A percentile compares a stretch with the other conserved stretches of the same genome.
Conservation (phyloP, 108 stramenopile genomes). For the Fragilaria radians region DNA sequence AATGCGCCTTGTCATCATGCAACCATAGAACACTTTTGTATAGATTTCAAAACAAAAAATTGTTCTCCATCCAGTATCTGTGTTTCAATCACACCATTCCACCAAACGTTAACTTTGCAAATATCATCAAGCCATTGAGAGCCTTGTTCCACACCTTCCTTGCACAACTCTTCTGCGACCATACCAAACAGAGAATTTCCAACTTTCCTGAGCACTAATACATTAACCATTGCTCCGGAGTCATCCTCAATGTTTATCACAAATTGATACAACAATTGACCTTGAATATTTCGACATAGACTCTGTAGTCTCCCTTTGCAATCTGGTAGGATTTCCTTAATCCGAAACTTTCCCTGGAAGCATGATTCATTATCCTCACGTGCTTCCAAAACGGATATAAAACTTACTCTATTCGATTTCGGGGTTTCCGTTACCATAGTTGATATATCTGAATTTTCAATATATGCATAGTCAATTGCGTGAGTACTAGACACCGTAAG, state of each 20-base stretch:
- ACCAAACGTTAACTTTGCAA: not conserved
- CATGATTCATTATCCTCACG: not conserved
- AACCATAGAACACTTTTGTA: too few relatives aligned
- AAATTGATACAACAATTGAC: not conserved
- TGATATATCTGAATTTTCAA: not conserved
- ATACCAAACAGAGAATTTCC: not conserved
- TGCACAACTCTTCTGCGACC: not conserved
- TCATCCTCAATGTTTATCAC: not conserved
- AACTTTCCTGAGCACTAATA: not conserved
- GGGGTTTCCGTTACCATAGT: not conserved
- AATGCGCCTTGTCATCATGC: too few relatives aligned
- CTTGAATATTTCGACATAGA: not conserved
- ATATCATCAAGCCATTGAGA: not conserved
- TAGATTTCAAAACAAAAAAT: not conserved
- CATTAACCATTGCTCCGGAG: not conserved
- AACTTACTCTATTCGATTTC: not conserved
- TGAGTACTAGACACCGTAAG: not conserved
- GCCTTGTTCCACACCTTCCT: not conserved
- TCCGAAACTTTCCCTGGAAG: not conserved
- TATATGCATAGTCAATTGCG: too few relatives aligned
- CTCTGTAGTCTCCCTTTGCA: not conserved
- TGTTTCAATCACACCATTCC: not conserved
- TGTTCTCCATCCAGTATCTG: not conserved
- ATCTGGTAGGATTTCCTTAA: not conserved
- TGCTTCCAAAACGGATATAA: not conserved